These are phyloP conservation scores for Agrocybe chaxingu DNA, from an alignment of 768 basidiomycete species.

Conservation along the genomic window DNA sequence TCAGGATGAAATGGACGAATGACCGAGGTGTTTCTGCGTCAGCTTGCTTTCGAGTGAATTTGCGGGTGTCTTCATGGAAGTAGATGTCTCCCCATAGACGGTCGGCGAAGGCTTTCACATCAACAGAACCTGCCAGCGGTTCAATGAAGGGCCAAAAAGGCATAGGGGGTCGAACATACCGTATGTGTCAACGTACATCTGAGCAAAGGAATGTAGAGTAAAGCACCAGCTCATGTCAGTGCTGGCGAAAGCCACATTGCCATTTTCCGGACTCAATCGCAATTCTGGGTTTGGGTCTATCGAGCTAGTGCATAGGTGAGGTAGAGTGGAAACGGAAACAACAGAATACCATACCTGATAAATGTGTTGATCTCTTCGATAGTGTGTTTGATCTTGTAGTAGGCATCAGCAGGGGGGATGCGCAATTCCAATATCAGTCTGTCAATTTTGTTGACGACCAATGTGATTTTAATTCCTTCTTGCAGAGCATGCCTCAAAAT, in stretches of 20 bases:
- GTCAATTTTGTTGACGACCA: slow-evolving; percentile 98
- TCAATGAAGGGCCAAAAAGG: background rate
- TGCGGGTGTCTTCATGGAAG: slow-evolving; percentile 79
- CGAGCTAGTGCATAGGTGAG: slow-evolving; percentile 36
- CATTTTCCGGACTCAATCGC: slow-evolving; percentile 89
- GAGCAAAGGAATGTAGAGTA: slow-evolving; percentile 89
- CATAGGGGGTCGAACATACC: slow-evolving; percentile 40
- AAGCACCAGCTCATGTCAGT: slow-evolving; percentile 99
- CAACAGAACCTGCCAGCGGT: slow-evolving; percentile 57
- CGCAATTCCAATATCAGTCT: slow-evolving; percentile 94
- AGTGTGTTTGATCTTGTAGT: slow-evolving; percentile 98
- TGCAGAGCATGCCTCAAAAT: slow-evolving; percentile 87
- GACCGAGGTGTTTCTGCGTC: slow-evolving; percentile 79
- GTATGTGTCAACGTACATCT: slow-evolving; percentile 94
- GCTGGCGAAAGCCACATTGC: slow-evolving; percentile 96
- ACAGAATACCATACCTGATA: slow-evolving; percentile 65
- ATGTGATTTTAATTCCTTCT: slow-evolving; percentile 84
- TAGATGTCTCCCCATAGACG: slow-evolving; percentile 99
- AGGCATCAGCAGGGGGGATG: slow-evolving; percentile 93
- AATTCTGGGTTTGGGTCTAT: slow-evolving; percentile 88
- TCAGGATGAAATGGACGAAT: slow-evolving; percentile 95
- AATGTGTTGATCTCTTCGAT: slow-evolving; percentile 98
- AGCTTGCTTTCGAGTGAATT: slow-evolving; percentile 82
- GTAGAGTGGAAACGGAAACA: background rate
- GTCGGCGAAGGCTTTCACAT: slow-evolving; percentile 82